Conservation (phyloP, 164 flowering plant species). For the Echeveria elegans region DNA sequence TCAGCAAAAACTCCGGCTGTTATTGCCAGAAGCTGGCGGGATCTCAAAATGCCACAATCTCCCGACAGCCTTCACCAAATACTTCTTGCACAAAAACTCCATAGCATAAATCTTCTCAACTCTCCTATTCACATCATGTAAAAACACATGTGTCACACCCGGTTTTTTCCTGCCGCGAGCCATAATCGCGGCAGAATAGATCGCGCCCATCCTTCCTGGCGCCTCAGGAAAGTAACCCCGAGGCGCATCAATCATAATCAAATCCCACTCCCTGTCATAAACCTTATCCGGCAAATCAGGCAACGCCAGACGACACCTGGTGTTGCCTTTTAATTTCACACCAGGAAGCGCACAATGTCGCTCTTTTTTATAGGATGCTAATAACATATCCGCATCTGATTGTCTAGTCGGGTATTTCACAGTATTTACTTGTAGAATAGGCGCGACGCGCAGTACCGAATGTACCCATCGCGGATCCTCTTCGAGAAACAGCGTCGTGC, state of each 20-base stretch:
- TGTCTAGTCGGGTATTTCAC: constrained; percentile 50
- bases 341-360: constrained; percentile 25
- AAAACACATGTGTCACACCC: constrained; percentile 66
- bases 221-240: constrained; percentile 49
- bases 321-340: constrained; percentile 29
- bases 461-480: constrained; percentile 66
- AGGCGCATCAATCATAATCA: constrained; percentile 86
- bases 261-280: constrained; percentile 71
- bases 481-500: constrained; percentile 53
- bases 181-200: constrained; percentile 70
- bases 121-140: constrained; percentile 65
- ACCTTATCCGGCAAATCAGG: constrained; percentile 41
- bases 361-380: constrained; percentile 21
- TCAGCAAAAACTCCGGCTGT: constrained; percentile 12
- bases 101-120: constrained; percentile 56
- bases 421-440: constrained; percentile 35
- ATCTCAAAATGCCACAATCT: constrained; percentile 63
- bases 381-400: constrained; percentile 38
- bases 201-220: constrained; percentile 81
- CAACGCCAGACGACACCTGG: constrained; percentile 42
- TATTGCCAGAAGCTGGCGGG: constrained; percentile 25
- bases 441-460: constrained; percentile 34
- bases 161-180: constrained; percentile 38
- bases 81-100: constrained; percentile 55
- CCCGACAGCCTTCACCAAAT: constrained; percentile 36